Evolutionary conservation across 768 basidiomycete genomes (phyloP).

Genomic region (Tricholoma sp.): DNA sequence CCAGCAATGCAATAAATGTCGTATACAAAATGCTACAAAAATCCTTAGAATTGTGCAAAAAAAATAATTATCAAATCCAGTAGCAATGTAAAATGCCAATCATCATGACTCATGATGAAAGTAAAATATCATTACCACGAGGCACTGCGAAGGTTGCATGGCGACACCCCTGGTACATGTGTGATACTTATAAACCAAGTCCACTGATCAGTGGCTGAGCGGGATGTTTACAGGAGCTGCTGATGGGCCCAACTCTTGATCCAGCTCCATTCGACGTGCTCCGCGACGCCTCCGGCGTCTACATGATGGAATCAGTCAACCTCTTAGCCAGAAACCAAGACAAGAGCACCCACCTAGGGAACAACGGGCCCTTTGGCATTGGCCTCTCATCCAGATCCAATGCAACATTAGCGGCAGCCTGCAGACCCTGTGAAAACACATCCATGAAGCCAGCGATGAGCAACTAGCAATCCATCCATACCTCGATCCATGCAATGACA

Average conservation of each 20-base stretch:
- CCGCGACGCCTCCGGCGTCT: slow-evolving; percentile 12
- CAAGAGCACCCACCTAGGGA: slow-evolving; percentile 60
- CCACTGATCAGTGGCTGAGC: not conserved
- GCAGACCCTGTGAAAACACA: slow-evolving; percentile 54
- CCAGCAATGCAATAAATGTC: not conserved
- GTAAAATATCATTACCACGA: no score
- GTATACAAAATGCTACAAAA: not conserved
- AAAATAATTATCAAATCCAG: not conserved
- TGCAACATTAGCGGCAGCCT: slow-evolving; percentile 88
- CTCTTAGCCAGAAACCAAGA: not conserved
- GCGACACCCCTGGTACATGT: not conserved
- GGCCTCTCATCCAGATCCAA: slow-evolving; percentile 86
- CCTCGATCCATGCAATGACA: slow-evolving; percentile 97
- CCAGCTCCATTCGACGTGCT: not conserved
- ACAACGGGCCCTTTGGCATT: slow-evolving; percentile 88
- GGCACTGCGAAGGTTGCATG: not conserved
- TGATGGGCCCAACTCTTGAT: not conserved
- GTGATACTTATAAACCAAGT: no score
- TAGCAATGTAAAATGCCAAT: not conserved
- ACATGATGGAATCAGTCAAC: not conserved
- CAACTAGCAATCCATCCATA: slow-evolving; percentile 25
- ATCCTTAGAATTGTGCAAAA: not conserved
- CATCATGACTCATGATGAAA: no score
- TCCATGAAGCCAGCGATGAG: not conserved
- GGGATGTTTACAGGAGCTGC: not conserved